Percentiles rank a stretch among this genome's conserved stretches.
These are phyloP conservation scores for Xylaria acuta DNA, from an alignment of 495 filamentous ascomycete species.

Conservation along the genomic window DNA sequence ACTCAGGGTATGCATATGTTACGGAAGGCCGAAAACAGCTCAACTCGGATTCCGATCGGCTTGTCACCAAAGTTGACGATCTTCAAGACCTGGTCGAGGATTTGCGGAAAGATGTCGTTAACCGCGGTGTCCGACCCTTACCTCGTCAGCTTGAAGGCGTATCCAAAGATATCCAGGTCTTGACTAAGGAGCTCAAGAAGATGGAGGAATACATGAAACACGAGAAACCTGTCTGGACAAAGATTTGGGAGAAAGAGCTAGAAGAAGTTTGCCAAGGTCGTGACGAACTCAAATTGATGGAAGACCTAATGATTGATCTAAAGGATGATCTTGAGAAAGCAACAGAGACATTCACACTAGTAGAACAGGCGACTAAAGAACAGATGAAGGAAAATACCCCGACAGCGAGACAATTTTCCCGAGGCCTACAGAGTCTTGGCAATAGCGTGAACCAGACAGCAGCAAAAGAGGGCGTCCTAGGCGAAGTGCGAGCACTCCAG, in stretches of 20 bases:
- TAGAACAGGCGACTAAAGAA: conserved; percentile 95
- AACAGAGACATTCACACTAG: conserved; percentile 86
- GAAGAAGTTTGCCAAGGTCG: conserved; percentile 93
- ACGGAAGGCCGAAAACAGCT: conserved; percentile 84
- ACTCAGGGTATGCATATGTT: conserved; percentile 82
- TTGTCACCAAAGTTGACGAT: conserved; percentile 91
- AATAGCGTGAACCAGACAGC: conserved; percentile 74
- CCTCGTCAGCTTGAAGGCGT: conserved; percentile 90
- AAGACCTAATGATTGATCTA: conserved; percentile 89
- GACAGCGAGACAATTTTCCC: conserved; percentile 60
- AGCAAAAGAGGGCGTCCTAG: conserved; percentile 89
- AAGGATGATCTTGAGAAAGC: conserved; percentile 96
- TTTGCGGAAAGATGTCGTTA: conserved; percentile 94
- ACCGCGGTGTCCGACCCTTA: conserved; percentile 87
- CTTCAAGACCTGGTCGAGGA: conserved; percentile 96
- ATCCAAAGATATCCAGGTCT: conserved; percentile 80
- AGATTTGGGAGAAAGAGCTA: conserved; percentile 97
- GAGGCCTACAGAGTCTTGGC: conserved; percentile 65
- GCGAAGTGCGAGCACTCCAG: conserved; percentile 91
- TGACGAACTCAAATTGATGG: conserved; percentile 91
- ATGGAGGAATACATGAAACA: conserved; percentile 89
- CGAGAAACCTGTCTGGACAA: conserved; percentile 96
- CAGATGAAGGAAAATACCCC: conserved; percentile 76
- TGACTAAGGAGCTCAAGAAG: conserved; percentile 88
- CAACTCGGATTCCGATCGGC: conserved; percentile 79